These are phyloP conservation scores for Globisporangium radiosum DNA, from an alignment of 352 stramenopile genomes.

Conservation along the genomic window DNA sequence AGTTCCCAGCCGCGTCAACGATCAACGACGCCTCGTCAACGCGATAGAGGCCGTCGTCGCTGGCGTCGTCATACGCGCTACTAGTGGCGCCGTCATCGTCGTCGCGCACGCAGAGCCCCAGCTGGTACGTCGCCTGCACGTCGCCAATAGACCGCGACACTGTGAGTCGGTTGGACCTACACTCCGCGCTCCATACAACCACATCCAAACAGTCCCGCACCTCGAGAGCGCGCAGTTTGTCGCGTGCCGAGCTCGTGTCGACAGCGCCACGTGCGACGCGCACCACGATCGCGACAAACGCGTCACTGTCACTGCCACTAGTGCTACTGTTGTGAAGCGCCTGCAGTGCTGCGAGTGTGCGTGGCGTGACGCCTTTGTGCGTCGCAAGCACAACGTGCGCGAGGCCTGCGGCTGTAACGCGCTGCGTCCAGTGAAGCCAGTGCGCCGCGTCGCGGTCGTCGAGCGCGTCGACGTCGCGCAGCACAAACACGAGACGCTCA, in stretches of 20 bases:
- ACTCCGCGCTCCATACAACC: too few relatives aligned
- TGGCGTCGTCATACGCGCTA: too few relatives aligned
- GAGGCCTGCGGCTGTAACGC: constrained; percentile 33
- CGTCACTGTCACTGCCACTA: constrained; percentile 11
- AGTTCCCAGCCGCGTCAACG: constrained; percentile 42
- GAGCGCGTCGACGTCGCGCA: constrained; percentile 46
- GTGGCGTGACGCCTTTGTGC: constrained; percentile 31
- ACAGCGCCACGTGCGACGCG: constrained; percentile 40
- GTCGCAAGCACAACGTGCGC: constrained; percentile 58
- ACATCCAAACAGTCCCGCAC: background rate
- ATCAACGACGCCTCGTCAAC: constrained; percentile 29
- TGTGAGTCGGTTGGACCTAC: background rate
- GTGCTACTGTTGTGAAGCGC: constrained; percentile 18
- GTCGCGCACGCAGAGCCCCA: constrained; percentile 10
- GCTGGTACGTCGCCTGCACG: constrained; percentile 1
- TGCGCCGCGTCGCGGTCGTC: constrained; percentile 20
- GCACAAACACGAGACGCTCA: constrained; percentile 40
- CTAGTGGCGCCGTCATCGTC: background rate
- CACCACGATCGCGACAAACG: constrained; percentile 62
- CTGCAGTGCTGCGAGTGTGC: constrained; percentile 34
- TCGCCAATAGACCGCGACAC: background rate
- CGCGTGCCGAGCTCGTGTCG: constrained; percentile 30
- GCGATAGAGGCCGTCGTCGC: background rate
- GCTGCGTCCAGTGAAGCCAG: constrained; percentile 48
- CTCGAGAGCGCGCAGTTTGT: constrained; percentile 43